A percentile compares a stretch with the other conserved stretches of the same genome.
Evolutionary conservation across 2,329 filamentous ascomycete genomes (phyloP).

Genomic region (Diplodia mutila): DNA sequence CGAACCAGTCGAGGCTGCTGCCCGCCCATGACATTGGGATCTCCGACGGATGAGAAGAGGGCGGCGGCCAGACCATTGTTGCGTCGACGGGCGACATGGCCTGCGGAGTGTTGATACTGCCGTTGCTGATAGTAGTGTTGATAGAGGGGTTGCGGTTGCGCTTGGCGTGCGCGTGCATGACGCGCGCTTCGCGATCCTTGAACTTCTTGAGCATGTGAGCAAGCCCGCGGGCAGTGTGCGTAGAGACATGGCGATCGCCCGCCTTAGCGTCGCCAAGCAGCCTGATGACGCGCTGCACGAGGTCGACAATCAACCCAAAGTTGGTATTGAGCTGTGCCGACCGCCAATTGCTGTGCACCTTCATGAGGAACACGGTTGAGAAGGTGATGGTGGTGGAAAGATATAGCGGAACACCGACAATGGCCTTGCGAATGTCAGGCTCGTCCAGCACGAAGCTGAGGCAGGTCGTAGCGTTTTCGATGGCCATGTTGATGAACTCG

Average conservation of each 20-base stretch:
- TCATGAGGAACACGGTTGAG: conserved; percentile 44
- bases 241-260: conserved; percentile 43
- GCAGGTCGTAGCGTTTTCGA: conserved; percentile 33
- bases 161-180: conserved; percentile 22
- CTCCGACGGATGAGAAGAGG: background rate
- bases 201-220: conserved; percentile 40
- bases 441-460: conserved; percentile 41
- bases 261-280: conserved; percentile 39
- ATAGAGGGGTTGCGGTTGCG: conserved; percentile 22
- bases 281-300: conserved; percentile 40
- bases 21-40: conserved; percentile 23
- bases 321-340: conserved; percentile 29
- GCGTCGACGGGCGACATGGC: conserved; percentile 9
- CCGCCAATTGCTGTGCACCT: conserved; percentile 41
- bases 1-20: conserved; percentile 26
- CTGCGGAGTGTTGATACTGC: conserved; percentile 6
- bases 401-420: conserved; percentile 44
- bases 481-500: conserved; percentile 30
- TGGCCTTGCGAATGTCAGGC: conserved; percentile 37
- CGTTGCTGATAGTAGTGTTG: conserved; percentile 22
- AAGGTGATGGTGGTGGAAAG: conserved; percentile 46
- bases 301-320: conserved; percentile 42
- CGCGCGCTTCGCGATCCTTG: conserved; percentile 25
- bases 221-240: conserved; percentile 44
- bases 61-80: conserved; percentile 21